Percentiles rank a stretch among this genome's conserved stretches.
Conservation (phyloP, 2,329 filamentous ascomycete species). For the Chaetoscypha palmicola region DNA sequence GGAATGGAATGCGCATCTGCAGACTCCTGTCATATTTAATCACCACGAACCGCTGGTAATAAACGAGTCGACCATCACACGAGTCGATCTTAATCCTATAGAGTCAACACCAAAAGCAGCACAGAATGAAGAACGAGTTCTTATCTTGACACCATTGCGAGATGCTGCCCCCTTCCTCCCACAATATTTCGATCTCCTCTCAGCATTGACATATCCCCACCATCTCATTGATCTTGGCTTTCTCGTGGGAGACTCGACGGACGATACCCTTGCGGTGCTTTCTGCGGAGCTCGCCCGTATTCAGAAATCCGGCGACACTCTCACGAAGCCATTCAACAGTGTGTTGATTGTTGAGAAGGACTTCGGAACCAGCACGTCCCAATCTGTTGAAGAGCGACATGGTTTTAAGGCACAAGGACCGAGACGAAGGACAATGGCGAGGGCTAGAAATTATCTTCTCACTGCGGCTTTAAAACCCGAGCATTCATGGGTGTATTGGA, state of each 20-base stretch:
- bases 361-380: conserved; percentile 57
- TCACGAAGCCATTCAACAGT: conserved; percentile 73
- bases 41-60: conserved; percentile 82
- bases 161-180: conserved; percentile 76
- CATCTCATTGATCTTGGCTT: conserved; percentile 92
- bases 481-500: conserved; percentile 98
- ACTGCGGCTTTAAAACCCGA: conserved; percentile 79
- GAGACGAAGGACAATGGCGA: conserved; percentile 81
- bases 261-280: conserved; percentile 86
- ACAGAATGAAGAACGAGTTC: conserved; percentile 74
- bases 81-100: conserved; percentile 79
- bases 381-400: conserved; percentile 77
- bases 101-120: conserved; percentile 72
- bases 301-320: conserved; percentile 66
- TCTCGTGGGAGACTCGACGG: conserved; percentile 82
- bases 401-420: conserved; percentile 82
- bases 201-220: conserved; percentile 87
- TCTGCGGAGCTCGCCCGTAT: conserved; percentile 80
- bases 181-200: conserved; percentile 90
- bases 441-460: conserved; percentile 86
- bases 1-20: conserved; percentile 79
- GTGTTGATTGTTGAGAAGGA: conserved; percentile 85
- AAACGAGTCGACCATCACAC: conserved; percentile 71
- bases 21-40: conserved; percentile 94
- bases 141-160: conserved; percentile 88